Evolutionary conservation across 2,329 filamentous ascomycete genomes (phyloP).

Genomic region (Neophaeococcomyces mojaviensis): DNA sequence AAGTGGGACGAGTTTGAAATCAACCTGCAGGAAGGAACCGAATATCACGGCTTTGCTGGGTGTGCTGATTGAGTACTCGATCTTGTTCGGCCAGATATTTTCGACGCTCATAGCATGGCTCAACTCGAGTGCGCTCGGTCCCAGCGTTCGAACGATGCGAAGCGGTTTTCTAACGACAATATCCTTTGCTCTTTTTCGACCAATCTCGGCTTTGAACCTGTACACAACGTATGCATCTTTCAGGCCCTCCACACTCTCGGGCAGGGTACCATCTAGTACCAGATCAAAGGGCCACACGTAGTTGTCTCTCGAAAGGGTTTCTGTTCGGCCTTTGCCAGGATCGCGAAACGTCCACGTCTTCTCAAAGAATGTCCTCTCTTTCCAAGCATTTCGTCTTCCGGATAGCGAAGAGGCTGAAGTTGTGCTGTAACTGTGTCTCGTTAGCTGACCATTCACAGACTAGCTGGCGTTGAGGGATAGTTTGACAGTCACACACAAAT

Average conservation of each 20-base stretch:
- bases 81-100: constrained; percentile 96
- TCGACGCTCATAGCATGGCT: constrained; percentile 88
- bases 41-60: constrained; percentile 93
- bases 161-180: constrained; percentile 71
- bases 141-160: constrained; percentile 69
- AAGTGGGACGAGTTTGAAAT: constrained; percentile 80
- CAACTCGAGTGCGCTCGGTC: constrained; percentile 67
- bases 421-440: constrained; percentile 17
- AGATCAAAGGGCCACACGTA: constrained; percentile 78
- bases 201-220: constrained; percentile 81
- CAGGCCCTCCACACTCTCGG: constrained; percentile 88
- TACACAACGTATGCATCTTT: constrained; percentile 82
- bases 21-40: constrained; percentile 73
- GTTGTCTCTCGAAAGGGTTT: constrained; percentile 62
- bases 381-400: constrained; percentile 20
- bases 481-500: not conserved
- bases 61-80: constrained; percentile 89
- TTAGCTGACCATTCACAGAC: constrained; percentile 6
- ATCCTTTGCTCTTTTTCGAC: constrained; percentile 84
- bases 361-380: constrained; percentile 51
- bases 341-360: constrained; percentile 66
- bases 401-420: constrained; percentile 26
- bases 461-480: too few species aligned
- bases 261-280: constrained; percentile 57
- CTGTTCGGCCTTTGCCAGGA: constrained; percentile 39